Percentiles rank a stretch among this genome's conserved stretches.
These are phyloP conservation scores for Parafenestella ontariensis DNA, from an alignment of 2,329 filamentous ascomycete genomes.

Conservation along the genomic window DNA sequence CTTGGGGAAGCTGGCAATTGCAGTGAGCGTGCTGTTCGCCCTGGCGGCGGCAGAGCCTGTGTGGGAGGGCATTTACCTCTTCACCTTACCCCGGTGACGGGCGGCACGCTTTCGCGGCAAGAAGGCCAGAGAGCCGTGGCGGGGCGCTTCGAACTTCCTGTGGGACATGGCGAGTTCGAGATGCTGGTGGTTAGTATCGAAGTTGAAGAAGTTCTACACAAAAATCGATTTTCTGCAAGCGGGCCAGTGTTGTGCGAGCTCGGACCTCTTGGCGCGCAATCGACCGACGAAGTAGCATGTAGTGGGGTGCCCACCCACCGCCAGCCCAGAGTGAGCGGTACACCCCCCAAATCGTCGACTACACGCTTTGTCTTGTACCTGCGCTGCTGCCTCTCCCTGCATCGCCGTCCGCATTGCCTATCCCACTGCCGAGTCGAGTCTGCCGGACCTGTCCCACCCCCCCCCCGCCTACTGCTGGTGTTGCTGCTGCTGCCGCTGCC, in stretches of 20 bases:
- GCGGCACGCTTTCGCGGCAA: conserved; percentile 80
- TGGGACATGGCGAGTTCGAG: conserved; percentile 59
- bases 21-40: conserved; percentile 33
- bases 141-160: conserved; percentile 83
- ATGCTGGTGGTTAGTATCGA: conserved; percentile 47
- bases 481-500: not conserved
- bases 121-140: conserved; percentile 78
- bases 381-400: conserved; percentile 32
- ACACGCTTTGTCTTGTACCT: conserved; percentile 32
- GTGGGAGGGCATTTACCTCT: conserved; percentile 78
- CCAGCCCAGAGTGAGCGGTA: conserved; percentile 11
- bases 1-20: conserved; percentile 85
- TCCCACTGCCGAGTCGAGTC: conserved; percentile 27
- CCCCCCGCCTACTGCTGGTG: not conserved
- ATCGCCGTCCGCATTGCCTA: conserved; percentile 27
- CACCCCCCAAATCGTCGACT: conserved; percentile 24
- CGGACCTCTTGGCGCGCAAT: no score
- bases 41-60: conserved; percentile 9
- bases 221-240: no score
- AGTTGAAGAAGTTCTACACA: conserved; percentile 35
- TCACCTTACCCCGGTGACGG: conserved; percentile 96
- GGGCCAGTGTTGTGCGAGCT: conserved; percentile 12
- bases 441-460: conserved; percentile 9
- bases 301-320: conserved; percentile 6
- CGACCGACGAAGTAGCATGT: no score